A percentile compares a stretch with the other conserved stretches of the same genome.
Evolutionary conservation across 768 basidiomycete genomes (phyloP).

Genomic region (Pulveroboletus sp.): DNA sequence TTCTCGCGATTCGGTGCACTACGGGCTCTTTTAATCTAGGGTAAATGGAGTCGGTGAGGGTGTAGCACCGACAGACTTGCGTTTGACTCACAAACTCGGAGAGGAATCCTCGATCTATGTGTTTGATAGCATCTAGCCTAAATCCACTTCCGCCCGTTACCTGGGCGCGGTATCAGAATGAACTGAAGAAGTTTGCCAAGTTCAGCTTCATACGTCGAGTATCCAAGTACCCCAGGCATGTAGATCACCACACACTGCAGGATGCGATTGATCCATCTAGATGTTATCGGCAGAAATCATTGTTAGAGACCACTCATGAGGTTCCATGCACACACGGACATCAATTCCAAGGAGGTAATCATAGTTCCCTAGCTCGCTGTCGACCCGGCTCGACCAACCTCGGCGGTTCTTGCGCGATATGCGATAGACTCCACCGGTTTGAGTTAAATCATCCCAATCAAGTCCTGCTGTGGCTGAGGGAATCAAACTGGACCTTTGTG

Average conservation of each 20-base stretch:
- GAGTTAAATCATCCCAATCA: slow-evolving; percentile 76
- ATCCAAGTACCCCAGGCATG: slow-evolving; percentile 78
- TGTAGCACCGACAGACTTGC: not conserved
- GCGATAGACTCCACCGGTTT: slow-evolving; percentile 62
- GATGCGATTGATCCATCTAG: slow-evolving; percentile 82
- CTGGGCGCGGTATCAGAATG: slow-evolving; percentile 32
- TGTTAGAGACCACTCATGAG: not conserved
- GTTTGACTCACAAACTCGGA: slow-evolving; percentile 50
- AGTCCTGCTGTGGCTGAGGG: slow-evolving; percentile 45
- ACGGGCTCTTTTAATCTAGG: slow-evolving; percentile 52
- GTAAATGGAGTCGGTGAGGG: not conserved
- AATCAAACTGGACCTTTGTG: not conserved
- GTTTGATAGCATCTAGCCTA: slow-evolving; percentile 88
- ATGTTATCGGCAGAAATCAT: slow-evolving; percentile 9
- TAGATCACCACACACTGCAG: slow-evolving; percentile 71
- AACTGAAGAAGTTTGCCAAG: not conserved
- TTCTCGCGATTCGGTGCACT: slow-evolving; percentile 37
- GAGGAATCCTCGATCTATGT: slow-evolving; percentile 72
- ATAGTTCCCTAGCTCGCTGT: slow-evolving; percentile 82
- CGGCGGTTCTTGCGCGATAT: slow-evolving; percentile 62
- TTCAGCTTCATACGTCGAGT: slow-evolving; percentile 40
- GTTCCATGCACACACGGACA: slow-evolving; percentile 36
- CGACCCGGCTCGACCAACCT: slow-evolving; percentile 80
- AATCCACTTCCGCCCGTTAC: slow-evolving; percentile 70
- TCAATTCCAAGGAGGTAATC: slow-evolving; percentile 77